A percentile compares a stretch with the other conserved stretches of the same genome.
phyloP scores from a whole-genome alignment of 257 asterid genomes.

The Coffea eugenioides region DNA sequence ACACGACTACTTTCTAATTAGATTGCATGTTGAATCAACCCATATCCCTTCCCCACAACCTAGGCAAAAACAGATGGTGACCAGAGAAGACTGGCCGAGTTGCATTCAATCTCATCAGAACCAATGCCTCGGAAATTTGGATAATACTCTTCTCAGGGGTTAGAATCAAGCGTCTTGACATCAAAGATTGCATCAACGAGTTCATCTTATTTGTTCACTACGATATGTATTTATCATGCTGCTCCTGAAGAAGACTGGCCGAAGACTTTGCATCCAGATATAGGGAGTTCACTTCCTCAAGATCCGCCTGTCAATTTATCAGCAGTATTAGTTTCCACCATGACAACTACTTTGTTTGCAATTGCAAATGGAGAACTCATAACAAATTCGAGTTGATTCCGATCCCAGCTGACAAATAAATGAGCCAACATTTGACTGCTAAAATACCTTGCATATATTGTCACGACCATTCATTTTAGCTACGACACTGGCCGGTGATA shows the following conservation, averaged over 20 bases:
- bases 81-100: neutral
- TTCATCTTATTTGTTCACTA: constrained; percentile 13
- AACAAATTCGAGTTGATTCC: neutral
- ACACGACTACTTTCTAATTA: neutral
- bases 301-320: constrained; percentile 64
- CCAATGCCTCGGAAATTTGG: neutral
- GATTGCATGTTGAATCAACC: neutral
- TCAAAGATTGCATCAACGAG: neutral
- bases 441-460: constrained; percentile 78
- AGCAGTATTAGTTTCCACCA: neutral
- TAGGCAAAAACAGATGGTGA: neutral
- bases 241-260: constrained; percentile 88
- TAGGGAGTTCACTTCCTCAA: constrained; percentile 76
- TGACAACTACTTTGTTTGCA: neutral
- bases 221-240: constrained; percentile 88
- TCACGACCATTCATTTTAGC: constrained; percentile 89
- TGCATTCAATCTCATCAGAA: neutral
- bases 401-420: neutral
- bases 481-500: constrained; percentile 85
- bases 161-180: neutral
- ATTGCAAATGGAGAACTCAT: neutral
- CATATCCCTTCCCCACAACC: neutral
- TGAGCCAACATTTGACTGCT: neutral
- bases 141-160: neutral
- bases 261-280: constrained; percentile 89